These are phyloP conservation scores for Pezicula carpinea DNA, from an alignment of 2,329 filamentous ascomycete genomes.

Conservation along the genomic window DNA sequence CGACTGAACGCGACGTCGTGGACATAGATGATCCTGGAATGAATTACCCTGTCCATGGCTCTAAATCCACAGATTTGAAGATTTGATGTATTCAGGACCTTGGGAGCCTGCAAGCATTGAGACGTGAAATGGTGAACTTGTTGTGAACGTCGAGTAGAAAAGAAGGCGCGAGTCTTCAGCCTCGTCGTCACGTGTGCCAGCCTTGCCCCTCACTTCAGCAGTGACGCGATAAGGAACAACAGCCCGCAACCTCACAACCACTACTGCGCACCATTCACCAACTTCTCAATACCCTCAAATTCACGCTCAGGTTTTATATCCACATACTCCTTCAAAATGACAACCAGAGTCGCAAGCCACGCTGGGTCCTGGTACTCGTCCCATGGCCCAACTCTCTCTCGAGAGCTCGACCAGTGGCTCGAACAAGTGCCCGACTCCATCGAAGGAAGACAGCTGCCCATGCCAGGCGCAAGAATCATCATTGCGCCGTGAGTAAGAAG, in stretches of 20 bases:
- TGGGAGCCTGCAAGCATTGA: too few species aligned
- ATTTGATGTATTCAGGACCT: too few species aligned
- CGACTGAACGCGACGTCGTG: too few species aligned
- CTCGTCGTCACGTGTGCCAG: not conserved
- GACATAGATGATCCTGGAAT: too few species aligned
- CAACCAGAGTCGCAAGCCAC: conserved; percentile 60
- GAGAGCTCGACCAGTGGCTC: conserved; percentile 73
- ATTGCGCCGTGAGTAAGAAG: conserved; percentile 77
- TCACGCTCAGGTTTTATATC: not conserved
- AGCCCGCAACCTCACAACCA: not conserved
- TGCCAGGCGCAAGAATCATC: conserved; percentile 72
- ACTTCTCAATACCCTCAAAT: not conserved
- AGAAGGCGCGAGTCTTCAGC: not conserved
- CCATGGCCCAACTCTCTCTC: conserved; percentile 52
- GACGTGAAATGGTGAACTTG: too few species aligned
- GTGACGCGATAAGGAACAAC: not conserved
- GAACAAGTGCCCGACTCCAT: conserved; percentile 62
- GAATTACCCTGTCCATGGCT: too few species aligned
- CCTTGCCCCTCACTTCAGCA: not conserved
- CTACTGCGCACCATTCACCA: not conserved
- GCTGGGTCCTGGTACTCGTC: conserved; percentile 84
- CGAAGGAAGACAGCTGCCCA: conserved; percentile 57
- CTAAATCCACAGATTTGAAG: too few species aligned
- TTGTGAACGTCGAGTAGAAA: too few species aligned
- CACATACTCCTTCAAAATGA: conserved; percentile 21